These are phyloP conservation scores for Botrytis byssoidea DNA, from an alignment of 2,329 filamentous ascomycete species.

Conservation along the genomic window DNA sequence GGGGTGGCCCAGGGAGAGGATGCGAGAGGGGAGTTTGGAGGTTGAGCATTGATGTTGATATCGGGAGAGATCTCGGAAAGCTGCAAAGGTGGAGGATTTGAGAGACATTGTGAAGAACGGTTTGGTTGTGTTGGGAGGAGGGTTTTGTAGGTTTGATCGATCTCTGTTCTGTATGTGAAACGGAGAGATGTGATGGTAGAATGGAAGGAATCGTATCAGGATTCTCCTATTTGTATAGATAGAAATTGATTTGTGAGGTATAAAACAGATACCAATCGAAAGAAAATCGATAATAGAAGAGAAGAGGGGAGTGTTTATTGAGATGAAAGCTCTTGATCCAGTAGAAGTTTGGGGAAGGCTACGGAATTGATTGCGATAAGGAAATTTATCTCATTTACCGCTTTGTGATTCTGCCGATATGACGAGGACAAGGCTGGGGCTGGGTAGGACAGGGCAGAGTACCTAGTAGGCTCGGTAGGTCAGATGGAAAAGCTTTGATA, in stretches of 20 bases:
- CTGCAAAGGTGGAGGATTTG: neutral
- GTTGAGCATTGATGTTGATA: neutral
- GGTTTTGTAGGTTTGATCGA: neutral
- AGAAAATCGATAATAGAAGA: too few relatives aligned
- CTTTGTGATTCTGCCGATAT: neutral
- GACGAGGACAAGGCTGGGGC: neutral
- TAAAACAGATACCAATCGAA: neutral
- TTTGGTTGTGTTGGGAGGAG: neutral
- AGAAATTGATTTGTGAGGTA: too few relatives aligned
- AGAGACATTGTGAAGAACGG: neutral
- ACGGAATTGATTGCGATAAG: neutral
- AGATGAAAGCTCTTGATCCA: neutral
- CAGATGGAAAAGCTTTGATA: neutral
- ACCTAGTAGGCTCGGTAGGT: too few relatives aligned
- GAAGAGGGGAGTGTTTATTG: neutral
- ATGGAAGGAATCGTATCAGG: too few relatives aligned
- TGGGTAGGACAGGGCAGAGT: neutral
- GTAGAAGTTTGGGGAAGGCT: slow-evolving; percentile 4
- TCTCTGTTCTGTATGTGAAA: neutral
- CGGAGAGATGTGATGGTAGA: neutral
- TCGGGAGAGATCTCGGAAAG: slow-evolving; percentile 11
- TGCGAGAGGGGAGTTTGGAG: neutral
- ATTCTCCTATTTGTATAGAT: too few relatives aligned
- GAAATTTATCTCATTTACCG: neutral
- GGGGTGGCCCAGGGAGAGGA: neutral